These are phyloP conservation scores for Rosa hybrid DNA, from an alignment of 331 rosid species.

Conservation along the genomic window DNA sequence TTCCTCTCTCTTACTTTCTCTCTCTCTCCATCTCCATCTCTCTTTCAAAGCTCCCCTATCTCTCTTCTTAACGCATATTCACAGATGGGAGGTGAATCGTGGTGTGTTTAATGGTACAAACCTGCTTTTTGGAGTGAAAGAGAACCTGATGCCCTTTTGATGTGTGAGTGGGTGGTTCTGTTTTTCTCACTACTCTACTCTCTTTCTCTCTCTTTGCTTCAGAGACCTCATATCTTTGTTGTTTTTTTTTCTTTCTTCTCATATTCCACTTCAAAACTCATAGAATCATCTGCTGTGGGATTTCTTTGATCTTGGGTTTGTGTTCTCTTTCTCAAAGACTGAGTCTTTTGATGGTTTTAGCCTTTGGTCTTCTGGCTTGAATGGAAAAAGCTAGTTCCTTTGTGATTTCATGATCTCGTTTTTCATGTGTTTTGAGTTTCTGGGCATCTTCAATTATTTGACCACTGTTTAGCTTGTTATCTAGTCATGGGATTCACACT, in stretches of 20 bases:
- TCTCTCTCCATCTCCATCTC: neutral
- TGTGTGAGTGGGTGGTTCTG: slow-evolving; percentile 44
- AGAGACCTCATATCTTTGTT: slow-evolving; percentile 5
- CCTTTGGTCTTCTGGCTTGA: neutral
- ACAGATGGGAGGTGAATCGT: slow-evolving; percentile 49
- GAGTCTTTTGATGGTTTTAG: slow-evolving; percentile 5
- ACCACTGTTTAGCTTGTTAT: slow-evolving; percentile 3
- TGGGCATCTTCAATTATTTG: slow-evolving; percentile 6
- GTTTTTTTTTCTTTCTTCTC: neutral
- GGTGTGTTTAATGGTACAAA: slow-evolving; percentile 39
- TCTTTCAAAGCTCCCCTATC: slow-evolving; percentile 5
- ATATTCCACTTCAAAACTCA: neutral
- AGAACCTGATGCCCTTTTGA: slow-evolving; percentile 44
- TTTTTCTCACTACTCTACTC: slow-evolving; percentile 21
- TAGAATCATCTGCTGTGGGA: slow-evolving; percentile 18
- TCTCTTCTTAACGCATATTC: slow-evolving; percentile 41
- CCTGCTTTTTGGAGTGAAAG: slow-evolving; percentile 39
- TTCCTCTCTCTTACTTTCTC: neutral
- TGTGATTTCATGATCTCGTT: slow-evolving; percentile 28
- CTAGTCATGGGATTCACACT: slow-evolving; percentile 25
- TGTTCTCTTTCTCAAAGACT: slow-evolving; percentile 7
- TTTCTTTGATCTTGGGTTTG: slow-evolving; percentile 16
- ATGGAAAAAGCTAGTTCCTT: neutral
- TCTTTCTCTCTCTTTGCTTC: slow-evolving; percentile 14
- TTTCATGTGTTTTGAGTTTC: slow-evolving; percentile 9